These are phyloP conservation scores for Monosporozyma aerobia DNA, from an alignment of 805 yeast genomes.

Conservation along the genomic window DNA sequence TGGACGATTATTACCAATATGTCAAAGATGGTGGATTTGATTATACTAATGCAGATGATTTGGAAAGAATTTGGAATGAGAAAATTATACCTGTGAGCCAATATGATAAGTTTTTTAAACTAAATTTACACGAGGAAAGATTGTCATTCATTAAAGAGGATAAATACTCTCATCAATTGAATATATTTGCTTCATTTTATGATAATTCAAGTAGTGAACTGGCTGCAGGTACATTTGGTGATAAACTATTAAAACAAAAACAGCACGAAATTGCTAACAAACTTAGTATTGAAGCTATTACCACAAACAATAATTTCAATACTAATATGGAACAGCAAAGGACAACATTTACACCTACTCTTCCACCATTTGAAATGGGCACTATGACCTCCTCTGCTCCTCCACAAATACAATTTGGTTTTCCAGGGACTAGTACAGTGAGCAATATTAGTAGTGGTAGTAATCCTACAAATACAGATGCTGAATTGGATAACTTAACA, in stretches of 20 bases:
- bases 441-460: slow-evolving; percentile 1
- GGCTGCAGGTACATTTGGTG: slow-evolving; percentile 6
- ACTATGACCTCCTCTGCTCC: neutral
- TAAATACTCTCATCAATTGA: slow-evolving; percentile 9
- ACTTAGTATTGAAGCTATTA: neutral
- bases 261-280: neutral
- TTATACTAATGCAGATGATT: slow-evolving; percentile 5
- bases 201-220: slow-evolving; percentile 17
- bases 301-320: neutral
- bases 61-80: slow-evolving; percentile 13
- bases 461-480: neutral
- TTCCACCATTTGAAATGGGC: neutral
- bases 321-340: neutral
- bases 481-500: slow-evolving; percentile 1
- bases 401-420: neutral
- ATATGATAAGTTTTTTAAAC: slow-evolving; percentile 6
- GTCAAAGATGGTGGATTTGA: neutral
- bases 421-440: neutral
- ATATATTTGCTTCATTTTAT: slow-evolving; percentile 22
- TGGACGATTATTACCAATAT: neutral
- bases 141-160: slow-evolving; percentile 10
- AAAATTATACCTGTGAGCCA: slow-evolving; percentile 13
- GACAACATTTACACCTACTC: neutral
- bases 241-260: neutral
- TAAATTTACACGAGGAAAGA: slow-evolving; percentile 13